These are phyloP conservation scores for Trichoderma guizhouense DNA, from an alignment of 2,329 filamentous ascomycete genomes.

Conservation along the genomic window DNA sequence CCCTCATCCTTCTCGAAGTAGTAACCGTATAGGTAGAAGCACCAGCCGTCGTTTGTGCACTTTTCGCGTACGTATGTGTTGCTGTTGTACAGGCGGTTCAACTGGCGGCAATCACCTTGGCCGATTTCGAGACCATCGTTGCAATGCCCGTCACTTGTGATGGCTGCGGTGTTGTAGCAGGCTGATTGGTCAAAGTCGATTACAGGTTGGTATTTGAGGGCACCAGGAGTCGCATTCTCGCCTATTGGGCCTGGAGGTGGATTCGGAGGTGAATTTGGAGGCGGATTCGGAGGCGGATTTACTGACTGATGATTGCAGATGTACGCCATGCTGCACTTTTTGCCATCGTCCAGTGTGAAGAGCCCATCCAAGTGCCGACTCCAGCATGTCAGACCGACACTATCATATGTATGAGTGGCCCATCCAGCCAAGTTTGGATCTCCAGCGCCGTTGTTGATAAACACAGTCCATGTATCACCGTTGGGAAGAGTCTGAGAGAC, in stretches of 20 bases:
- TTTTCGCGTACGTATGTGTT: background rate
- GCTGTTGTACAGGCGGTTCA: background rate
- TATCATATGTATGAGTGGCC: background rate
- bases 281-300: background rate
- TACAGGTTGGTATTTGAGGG: background rate
- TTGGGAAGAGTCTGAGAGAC: background rate
- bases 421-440: background rate
- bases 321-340: background rate
- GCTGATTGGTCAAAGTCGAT: background rate
- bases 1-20: background rate
- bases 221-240: background rate
- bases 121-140: background rate
- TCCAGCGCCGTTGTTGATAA: background rate
- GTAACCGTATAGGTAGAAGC: background rate
- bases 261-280: background rate
- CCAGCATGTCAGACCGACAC: background rate
- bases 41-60: background rate
- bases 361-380: background rate
- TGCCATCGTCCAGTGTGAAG: background rate
- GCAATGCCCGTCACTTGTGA: background rate
- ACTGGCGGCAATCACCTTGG: background rate
- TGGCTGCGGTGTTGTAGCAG: background rate
- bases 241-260: background rate
- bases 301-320: background rate
- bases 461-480: background rate